phyloP scores from a whole-genome alignment of 768 basidiomycete species.

The Chalciporus piperatus region DNA sequence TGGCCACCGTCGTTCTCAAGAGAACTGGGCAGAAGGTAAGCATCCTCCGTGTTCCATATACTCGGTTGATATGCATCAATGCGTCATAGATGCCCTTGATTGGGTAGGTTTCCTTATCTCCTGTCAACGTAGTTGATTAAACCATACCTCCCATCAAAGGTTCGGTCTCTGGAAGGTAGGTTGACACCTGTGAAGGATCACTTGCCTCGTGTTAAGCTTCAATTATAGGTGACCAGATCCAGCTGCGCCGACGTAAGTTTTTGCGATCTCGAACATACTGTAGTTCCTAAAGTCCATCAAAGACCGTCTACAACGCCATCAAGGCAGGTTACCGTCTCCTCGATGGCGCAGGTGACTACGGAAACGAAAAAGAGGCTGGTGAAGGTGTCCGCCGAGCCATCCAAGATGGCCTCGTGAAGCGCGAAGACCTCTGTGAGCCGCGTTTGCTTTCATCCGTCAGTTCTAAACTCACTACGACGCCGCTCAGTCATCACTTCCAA shows the following conservation, averaged over 20 bases:
- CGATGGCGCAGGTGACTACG: conserved; percentile 85
- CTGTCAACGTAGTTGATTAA: background rate
- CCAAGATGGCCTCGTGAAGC: conserved; percentile 76
- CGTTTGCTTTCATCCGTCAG: background rate
- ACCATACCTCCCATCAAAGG: conserved; percentile 33
- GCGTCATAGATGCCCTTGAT: conserved; percentile 64
- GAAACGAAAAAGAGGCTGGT: conserved; percentile 85
- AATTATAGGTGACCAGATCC: conserved; percentile 51
- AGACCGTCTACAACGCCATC: conserved; percentile 84
- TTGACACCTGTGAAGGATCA: background rate
- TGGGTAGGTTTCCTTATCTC: conserved; percentile 41
- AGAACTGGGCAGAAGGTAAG: conserved; percentile 59
- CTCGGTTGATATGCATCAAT: background rate
- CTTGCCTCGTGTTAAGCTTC: background rate
- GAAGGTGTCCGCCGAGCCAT: conserved; percentile 78
- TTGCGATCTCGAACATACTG: background rate
- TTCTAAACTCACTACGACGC: background rate
- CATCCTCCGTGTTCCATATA: background rate
- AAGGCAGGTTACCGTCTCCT: conserved; percentile 85
- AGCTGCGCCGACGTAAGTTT: conserved; percentile 56
- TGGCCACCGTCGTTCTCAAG: conserved; percentile 55
- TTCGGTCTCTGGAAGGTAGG: conserved; percentile 71
- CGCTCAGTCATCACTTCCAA: conserved; percentile 78
- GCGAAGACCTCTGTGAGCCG: conserved; percentile 79
- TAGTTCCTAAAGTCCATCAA: conserved; percentile 7